phyloP scores from a whole-genome alignment of 2,329 filamentous ascomycete species.

The Aspergillus latus region DNA sequence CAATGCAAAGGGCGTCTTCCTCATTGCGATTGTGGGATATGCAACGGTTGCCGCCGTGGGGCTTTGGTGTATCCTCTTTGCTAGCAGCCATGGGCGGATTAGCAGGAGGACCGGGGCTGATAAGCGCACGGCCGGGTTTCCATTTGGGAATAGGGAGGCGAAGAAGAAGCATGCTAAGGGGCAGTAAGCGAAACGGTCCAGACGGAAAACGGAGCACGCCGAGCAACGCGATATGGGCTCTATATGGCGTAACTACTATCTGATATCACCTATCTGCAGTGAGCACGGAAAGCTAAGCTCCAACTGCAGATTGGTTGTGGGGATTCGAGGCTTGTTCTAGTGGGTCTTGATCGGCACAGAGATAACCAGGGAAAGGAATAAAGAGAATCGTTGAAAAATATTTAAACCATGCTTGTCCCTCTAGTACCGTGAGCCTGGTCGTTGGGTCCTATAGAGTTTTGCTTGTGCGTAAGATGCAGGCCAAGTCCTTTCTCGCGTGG shows the following conservation, averaged over 20 bases:
- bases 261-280: not conserved
- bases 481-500: conserved; percentile 17
- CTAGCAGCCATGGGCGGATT: conserved; percentile 56
- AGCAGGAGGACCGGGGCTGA: conserved; percentile 65
- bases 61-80: conserved; percentile 64
- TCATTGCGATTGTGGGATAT: conserved; percentile 60
- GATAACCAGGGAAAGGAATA: not conserved
- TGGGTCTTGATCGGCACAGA: not conserved
- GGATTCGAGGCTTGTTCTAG: not conserved
- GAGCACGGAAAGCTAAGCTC: not conserved
- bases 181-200: not conserved
- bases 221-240: not conserved
- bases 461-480: conserved; percentile 11
- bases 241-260: not conserved
- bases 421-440: not conserved
- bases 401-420: not conserved
- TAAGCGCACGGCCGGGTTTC: conserved; percentile 65
- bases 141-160: conserved; percentile 62
- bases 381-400: not conserved
- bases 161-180: conserved; percentile 50
- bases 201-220: not conserved
- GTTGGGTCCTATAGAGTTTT: not conserved
- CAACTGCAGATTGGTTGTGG: not conserved
- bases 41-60: conserved; percentile 61
- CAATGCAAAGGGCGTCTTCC: conserved; percentile 57